A percentile compares a stretch with the other conserved stretches of the same genome.
phyloP scores from a whole-genome alignment of 2,329 filamentous ascomycete genomes.

The Canariomyces notabilis region DNA sequence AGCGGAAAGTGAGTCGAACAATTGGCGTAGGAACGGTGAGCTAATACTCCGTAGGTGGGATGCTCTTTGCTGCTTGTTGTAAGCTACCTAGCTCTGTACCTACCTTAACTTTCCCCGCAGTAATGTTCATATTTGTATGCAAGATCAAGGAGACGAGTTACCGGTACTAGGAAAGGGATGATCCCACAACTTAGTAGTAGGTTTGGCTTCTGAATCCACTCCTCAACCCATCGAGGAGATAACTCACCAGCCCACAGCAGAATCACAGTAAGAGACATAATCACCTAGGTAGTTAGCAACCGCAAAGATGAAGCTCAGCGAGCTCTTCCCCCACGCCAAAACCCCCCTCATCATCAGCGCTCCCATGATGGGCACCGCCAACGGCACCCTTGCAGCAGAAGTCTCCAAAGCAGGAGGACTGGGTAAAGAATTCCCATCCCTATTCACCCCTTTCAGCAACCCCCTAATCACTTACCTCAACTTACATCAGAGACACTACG shows the following conservation, averaged over 20 bases:
- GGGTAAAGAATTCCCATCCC: conserved; percentile 26
- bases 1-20: too few relatives aligned
- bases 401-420: conserved; percentile 38
- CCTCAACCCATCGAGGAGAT: not conserved
- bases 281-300: not conserved
- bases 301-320: conserved; percentile 12
- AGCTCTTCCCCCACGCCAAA: conserved; percentile 34
- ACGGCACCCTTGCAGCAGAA: conserved; percentile 35
- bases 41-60: too few relatives aligned
- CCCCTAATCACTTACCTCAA: not conserved
- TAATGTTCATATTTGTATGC: too few relatives aligned
- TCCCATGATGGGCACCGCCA: conserved; percentile 37
- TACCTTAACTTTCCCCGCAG: too few relatives aligned
- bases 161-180: too few relatives aligned
- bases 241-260: not conserved
- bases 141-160: too few relatives aligned
- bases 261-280: not conserved
- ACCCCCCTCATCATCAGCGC: conserved; percentile 37
- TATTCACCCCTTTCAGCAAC: not conserved
- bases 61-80: too few relatives aligned
- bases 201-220: not conserved
- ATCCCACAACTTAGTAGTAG: too few relatives aligned
- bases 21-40: too few relatives aligned
- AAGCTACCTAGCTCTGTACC: too few relatives aligned
- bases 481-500: too few relatives aligned